phyloP scores from a whole-genome alignment of 148 eudicot species.

The Arbutus unedo region DNA sequence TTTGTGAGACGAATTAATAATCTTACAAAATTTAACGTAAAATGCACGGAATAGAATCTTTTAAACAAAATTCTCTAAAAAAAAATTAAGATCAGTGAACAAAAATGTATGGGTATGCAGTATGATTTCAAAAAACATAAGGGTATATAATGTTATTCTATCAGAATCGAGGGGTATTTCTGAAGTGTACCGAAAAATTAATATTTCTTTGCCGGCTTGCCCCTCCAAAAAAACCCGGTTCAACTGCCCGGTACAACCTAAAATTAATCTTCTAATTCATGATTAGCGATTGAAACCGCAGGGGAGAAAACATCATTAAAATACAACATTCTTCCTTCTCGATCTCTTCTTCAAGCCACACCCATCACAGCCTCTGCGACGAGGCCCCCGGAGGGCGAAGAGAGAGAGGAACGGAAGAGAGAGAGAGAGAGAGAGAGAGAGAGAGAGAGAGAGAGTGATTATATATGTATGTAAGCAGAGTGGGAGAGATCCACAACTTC shows the following conservation, averaged over 20 bases:
- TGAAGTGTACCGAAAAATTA: background rate
- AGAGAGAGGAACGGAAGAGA: background rate
- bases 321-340: constrained; percentile 4
- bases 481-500: constrained; percentile 12
- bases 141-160: no score
- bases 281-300: constrained; percentile 13
- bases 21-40: no score
- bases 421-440: background rate
- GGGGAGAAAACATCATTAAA: background rate
- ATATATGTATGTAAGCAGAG: background rate
- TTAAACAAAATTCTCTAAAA: no score
- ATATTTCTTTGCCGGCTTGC: background rate
- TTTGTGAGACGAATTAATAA: no score
- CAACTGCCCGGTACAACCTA: background rate
- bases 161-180: no score
- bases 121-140: no score
- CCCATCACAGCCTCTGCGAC: constrained; percentile 10
- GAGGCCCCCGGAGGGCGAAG: constrained; percentile 1
- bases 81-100: no score
- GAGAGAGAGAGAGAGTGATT: background rate
- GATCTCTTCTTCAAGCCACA: constrained; percentile 9
- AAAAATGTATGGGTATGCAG: no score
- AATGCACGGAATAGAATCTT: no score
- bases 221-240: background rate
- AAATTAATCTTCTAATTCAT: background rate